phyloP scores from a whole-genome alignment of 768 basidiomycete genomes.

The Gloeophyllum trabeum region DNA sequence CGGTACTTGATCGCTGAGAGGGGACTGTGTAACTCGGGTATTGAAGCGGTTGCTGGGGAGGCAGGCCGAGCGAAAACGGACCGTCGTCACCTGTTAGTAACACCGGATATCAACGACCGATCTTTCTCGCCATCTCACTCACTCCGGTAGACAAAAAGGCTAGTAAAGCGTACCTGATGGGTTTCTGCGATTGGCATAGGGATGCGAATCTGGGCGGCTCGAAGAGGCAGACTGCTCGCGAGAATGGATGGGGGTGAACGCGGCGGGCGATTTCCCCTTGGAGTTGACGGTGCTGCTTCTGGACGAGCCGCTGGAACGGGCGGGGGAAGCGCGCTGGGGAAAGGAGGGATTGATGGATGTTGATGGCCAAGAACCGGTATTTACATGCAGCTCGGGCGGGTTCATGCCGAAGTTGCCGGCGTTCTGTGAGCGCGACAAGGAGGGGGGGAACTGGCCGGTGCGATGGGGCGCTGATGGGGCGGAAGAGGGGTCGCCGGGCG shows the following conservation, averaged over 20 bases:
- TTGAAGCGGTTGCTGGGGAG: slow-evolving; percentile 7
- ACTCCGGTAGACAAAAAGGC: too few species aligned
- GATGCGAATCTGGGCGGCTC: not conserved
- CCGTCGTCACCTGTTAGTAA: too few species aligned
- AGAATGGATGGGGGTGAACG: slow-evolving; percentile 3
- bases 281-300: slow-evolving; percentile 8
- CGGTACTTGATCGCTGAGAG: slow-evolving; percentile 38
- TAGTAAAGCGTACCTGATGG: slow-evolving; percentile 6
- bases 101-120: too few species aligned
- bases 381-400: not conserved
- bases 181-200: slow-evolving; percentile 1
- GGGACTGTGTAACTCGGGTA: slow-evolving; percentile 15
- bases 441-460: slow-evolving; percentile 43
- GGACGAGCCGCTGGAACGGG: slow-evolving; percentile 29
- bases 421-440: not conserved
- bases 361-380: not conserved
- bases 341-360: not conserved
- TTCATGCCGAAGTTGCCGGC: too few species aligned
- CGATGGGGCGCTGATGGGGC: slow-evolving; percentile 27
- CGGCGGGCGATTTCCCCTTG: slow-evolving; percentile 16
- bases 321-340: slow-evolving; percentile 53
- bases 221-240: not conserved
- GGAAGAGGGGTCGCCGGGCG: slow-evolving; percentile 22
- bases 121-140: too few species aligned
- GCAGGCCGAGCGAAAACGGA: too few species aligned